phyloP scores from a whole-genome alignment of 371 early-diverging fungal genomes.

The Syncephalis plumigaleata region DNA sequence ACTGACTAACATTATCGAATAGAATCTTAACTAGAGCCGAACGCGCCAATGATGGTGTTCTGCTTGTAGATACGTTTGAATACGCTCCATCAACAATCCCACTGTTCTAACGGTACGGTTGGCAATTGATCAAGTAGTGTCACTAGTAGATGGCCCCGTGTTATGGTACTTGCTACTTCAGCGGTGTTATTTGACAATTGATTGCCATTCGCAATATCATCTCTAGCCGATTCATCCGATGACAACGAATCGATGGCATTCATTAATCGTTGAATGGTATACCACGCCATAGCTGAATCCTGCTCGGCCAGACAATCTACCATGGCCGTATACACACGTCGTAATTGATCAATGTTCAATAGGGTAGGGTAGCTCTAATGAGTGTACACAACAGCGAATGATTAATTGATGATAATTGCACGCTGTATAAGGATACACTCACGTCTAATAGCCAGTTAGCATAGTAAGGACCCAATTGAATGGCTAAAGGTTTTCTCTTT shows the following conservation, averaged over 20 bases:
- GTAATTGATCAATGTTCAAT: constrained; percentile 33
- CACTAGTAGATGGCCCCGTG: constrained; percentile 12
- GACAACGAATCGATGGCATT: not conserved
- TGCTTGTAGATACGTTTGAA: constrained; percentile 10
- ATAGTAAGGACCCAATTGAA: constrained; percentile 24
- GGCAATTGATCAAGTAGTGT: constrained; percentile 19
- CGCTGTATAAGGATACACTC: constrained; percentile 1
- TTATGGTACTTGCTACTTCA: not conserved
- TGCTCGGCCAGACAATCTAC: constrained; percentile 30
- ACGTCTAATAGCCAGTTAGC: constrained; percentile 24
- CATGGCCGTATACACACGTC: constrained; percentile 34
- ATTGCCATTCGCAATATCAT: not conserved
- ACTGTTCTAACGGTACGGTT: constrained; percentile 15
- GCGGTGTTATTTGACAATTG: constrained; percentile 3
- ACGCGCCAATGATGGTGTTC: constrained; percentile 11
- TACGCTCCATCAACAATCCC: constrained; percentile 14
- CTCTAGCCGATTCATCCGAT: not conserved
- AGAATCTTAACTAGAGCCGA: constrained; percentile 15
- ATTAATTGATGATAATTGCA: not conserved
- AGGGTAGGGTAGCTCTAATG: constrained; percentile 28
- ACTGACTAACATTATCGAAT: constrained; percentile 14
- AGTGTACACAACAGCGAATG: not conserved
- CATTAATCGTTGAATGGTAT: not conserved
- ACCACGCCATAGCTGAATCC: constrained; percentile 39
- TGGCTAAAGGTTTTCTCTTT: constrained; percentile 23